Base-by-base conservation (phyloP, 2,329 filamentous ascomycete species). In the Westerdykella ornata region DNA sequence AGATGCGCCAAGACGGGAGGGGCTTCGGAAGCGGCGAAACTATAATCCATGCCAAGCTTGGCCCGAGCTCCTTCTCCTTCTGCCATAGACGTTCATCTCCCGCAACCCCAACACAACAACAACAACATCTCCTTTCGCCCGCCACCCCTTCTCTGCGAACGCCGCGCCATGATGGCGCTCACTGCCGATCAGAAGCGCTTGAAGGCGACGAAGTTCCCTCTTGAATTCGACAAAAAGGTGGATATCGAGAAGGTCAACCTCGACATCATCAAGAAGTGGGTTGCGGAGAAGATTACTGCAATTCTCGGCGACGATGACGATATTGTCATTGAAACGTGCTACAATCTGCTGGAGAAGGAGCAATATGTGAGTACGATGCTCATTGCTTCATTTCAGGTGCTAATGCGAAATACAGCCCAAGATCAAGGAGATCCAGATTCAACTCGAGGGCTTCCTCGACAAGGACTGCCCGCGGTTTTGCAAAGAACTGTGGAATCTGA, bases 181-280 rank as follows among this genome's bases (percentile, higher is more conserved):
- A 85, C 81, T 51, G 87, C 92, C 47, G 90, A 96, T 68, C 83
- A 85, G 51, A 94, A 94, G 73, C 78, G 94, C 57, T 72, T 96
- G 42, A 86, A 84, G 75, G 82, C 83, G 67, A 97, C 89, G 42
- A 96, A 94, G 62, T 97, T 96, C 51, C 92, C 92, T 35, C 77
- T 83, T 6, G 88, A 96, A 62, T 98, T 97, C 71, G 90, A 79
- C 62, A 82, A 86, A 64, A 96, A 96, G 72, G 92, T 98, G 51
- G 89, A 98, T 72, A 95, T 94, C 80, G 80, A 82, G 55, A 97
- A 97, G 72, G 88, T 98, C 67, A 96, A 98, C 63, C 75, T 95
- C 38, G 88, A 94, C 67, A 86, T 98, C 42, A 94, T 98, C 81
- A 96, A 96, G 76, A 96, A 88, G 73, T 98, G 92, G 92, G 96